Percentiles rank a stretch among this genome's conserved stretches.
Evolutionary conservation across 371 early-diverging fungal species (phyloP).

Genomic region (Synchytrium microbalum): DNA sequence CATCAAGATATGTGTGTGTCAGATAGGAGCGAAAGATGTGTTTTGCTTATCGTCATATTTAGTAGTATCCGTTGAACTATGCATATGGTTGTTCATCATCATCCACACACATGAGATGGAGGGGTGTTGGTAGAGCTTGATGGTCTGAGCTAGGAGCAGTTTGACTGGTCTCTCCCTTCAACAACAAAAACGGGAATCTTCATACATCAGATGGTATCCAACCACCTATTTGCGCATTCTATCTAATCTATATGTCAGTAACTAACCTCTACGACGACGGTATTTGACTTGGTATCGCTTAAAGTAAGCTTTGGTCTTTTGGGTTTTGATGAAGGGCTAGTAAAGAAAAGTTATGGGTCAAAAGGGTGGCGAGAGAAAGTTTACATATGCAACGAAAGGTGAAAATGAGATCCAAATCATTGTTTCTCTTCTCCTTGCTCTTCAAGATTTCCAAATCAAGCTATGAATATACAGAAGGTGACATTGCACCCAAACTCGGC

Average conservation of each 20-base stretch:
- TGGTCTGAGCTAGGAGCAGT: too few species aligned
- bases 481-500: too few species aligned
- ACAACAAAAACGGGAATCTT: too few species aligned
- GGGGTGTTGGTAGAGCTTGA: too few species aligned
- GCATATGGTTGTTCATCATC: conserved; percentile 30
- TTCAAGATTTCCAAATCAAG: too few species aligned
- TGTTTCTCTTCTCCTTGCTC: too few species aligned
- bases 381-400: neutral
- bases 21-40: conserved; percentile 88
- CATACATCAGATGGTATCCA: too few species aligned
- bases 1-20: conserved; percentile 31
- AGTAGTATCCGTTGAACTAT: conserved; percentile 69
- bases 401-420: too few species aligned
- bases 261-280: conserved; percentile 92
- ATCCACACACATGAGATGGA: conserved; percentile 16
- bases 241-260: conserved; percentile 7
- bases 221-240: neutral
- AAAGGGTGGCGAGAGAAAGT: neutral
- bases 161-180: conserved; percentile 14
- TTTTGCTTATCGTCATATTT: conserved; percentile 39
- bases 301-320: conserved; percentile 98
- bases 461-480: too few species aligned
- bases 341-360: conserved; percentile 12
- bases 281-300: conserved; percentile 99
- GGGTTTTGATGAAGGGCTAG: conserved; percentile 84